phyloP scores from a whole-genome alignment of 75 land plant species.

The Ceratopteris richardii region DNA sequence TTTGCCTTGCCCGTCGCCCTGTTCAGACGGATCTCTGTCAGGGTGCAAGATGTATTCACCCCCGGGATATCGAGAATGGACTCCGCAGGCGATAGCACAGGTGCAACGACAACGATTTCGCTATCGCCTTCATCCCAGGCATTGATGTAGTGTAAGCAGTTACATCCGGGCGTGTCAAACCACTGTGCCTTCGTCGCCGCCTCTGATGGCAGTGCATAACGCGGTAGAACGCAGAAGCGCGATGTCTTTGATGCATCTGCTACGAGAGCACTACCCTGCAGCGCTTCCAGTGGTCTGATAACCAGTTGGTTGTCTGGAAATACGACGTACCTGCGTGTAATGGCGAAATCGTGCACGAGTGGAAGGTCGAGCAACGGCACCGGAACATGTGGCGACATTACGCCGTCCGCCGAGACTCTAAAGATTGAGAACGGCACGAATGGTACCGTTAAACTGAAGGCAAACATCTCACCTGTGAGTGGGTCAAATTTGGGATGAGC shows the following conservation, averaged over 20 bases:
- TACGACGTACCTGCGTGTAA: slow-evolving; percentile 43
- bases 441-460: slow-evolving; percentile 28
- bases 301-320: slow-evolving; percentile 49
- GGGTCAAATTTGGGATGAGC: slow-evolving; percentile 78
- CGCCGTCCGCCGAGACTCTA: slow-evolving; percentile 35
- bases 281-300: slow-evolving; percentile 32
- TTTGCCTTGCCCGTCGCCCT: slow-evolving; percentile 31
- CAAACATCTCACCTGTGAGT: slow-evolving; percentile 44
- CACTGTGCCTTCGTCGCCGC: slow-evolving; percentile 29
- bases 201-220: slow-evolving; percentile 31
- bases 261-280: slow-evolving; percentile 29
- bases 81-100: slow-evolving; percentile 38
- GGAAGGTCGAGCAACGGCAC: slow-evolving; percentile 29
- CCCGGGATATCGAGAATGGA: slow-evolving; percentile 26
- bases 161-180: slow-evolving; percentile 65
- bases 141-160: slow-evolving; percentile 55
- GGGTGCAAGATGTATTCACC: not conserved
- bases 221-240: slow-evolving; percentile 50
- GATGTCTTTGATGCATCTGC: slow-evolving; percentile 43
- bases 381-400: slow-evolving; percentile 37
- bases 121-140: slow-evolving; percentile 82
- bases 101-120: slow-evolving; percentile 49
- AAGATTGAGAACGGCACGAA: slow-evolving; percentile 43
- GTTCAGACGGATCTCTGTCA: slow-evolving; percentile 36
- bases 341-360: slow-evolving; percentile 57